Percentiles rank a stretch among this genome's conserved stretches.
phyloP scores from a whole-genome alignment of 306 rosid genomes.

The Citrullus mucosospermus region DNA sequence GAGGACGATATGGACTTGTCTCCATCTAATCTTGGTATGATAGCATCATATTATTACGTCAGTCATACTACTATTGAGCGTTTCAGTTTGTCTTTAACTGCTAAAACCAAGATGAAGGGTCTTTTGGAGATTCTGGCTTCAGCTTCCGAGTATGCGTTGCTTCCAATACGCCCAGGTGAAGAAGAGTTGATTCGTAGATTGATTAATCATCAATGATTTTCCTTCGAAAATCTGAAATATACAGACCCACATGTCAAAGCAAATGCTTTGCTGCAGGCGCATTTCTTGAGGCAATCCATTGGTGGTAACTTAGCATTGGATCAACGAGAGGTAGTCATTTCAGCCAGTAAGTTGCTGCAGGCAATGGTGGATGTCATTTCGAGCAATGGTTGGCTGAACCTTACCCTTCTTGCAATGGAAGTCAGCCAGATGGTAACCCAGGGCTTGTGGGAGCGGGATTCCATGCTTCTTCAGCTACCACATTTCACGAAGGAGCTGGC shows the following conservation, averaged over 20 bases:
- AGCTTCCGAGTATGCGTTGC: constrained; percentile 71
- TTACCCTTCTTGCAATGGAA: constrained; percentile 83
- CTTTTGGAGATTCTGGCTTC: constrained; percentile 63
- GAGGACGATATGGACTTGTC: constrained; percentile 76
- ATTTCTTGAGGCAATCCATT: constrained; percentile 60
- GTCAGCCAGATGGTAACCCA: constrained; percentile 92
- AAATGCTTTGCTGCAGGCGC: constrained; percentile 79
- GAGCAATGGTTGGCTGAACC: constrained; percentile 77
- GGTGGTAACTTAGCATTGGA: constrained; percentile 71
- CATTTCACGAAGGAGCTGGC: constrained; percentile 85
- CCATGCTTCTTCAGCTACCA: constrained; percentile 80
- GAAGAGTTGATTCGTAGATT: constrained; percentile 29
- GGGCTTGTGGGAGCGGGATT: constrained; percentile 81
- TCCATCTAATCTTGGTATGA: constrained; percentile 73
- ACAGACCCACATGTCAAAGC: constrained; percentile 78
- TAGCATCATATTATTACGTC: constrained; percentile 73
- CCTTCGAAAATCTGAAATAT: constrained; percentile 62
- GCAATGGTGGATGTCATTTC: constrained; percentile 90
- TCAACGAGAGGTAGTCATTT: constrained; percentile 73
- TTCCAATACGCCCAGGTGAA: constrained; percentile 83
- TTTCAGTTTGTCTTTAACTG: constrained; percentile 60
- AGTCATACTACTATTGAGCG: constrained; percentile 78
- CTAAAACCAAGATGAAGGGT: constrained; percentile 84
- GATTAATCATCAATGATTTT: too few relatives aligned
- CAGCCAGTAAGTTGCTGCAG: constrained; percentile 67